Evolutionary conservation across 106 monocot genomes (phyloP), one percentile per base, ranked within the genome.

Genomic region (Amphibolis antarctica): DNA sequence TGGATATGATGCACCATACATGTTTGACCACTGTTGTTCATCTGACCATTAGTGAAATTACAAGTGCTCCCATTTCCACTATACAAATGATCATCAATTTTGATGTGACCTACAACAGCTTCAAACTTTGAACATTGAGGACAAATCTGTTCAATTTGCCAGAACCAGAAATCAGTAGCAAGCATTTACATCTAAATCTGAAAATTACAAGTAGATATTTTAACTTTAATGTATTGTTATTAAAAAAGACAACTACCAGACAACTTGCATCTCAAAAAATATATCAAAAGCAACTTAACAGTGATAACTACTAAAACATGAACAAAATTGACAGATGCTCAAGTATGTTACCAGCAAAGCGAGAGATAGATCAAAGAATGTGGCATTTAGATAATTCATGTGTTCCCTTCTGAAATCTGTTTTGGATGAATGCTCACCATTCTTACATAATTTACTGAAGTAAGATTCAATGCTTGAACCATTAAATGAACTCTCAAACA

Each of bases 21-120:
- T 29, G 68, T 70, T 29, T 68, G 66, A 30, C 59, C 46, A 29
- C 30, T 44, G 47, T 44, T 22, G 36, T 18, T 36, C 22, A 25
- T 66, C 26, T 69, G 61, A 29, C 12, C 31, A 65, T 60, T 43
- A 22, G 25, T 26, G 10, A 65, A 71, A 25, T 20, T 53, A 49
- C 28, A 63, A 47, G 28, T 46, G 30, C 48, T 49, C 23, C 15
- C 55, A 59, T 42, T 75, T 76, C 42, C 61, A 74, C 29, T 18
- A 67, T 66, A 63, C 42, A 75, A 76, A 60, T 67, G 82, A 52
- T 80, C 84, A 63, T 87, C 86, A 70, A 98, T 50, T 46, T 90
- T 80, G 18, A 77, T 69, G 56, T 85, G 69, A 69, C 42, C 61
- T 12, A 90, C 20, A 22, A 76, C 82, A 51, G 74, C 78, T 62